A percentile compares a stretch with the other conserved stretches of the same genome.
phyloP scores from a whole-genome alignment of 139 green algal genomes.

The Penium margaritaceum region DNA sequence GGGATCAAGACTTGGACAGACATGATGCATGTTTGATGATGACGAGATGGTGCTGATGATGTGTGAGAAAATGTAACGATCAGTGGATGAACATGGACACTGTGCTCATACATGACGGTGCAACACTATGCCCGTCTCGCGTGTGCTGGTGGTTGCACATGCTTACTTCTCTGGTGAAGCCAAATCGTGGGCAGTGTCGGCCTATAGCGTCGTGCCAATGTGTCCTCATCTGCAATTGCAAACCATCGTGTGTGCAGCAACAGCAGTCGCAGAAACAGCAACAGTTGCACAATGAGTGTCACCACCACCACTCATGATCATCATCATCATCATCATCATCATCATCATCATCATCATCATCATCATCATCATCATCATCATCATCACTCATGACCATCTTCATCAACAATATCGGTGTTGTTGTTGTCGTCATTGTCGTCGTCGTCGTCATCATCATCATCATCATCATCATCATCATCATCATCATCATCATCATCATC shows the following conservation, averaged over 20 bases:
- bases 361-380: neutral
- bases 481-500: neutral
- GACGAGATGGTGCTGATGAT: too few species aligned
- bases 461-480: too few species aligned
- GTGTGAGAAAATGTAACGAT: too few species aligned
- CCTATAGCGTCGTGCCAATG: constrained; percentile 45
- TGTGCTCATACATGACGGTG: too few species aligned
- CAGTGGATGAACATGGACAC: too few species aligned
- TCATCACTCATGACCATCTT: neutral
- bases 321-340: neutral
- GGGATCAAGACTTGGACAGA: too few species aligned
- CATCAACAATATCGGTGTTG: neutral
- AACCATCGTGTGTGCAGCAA: neutral
- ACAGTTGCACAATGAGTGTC: neutral
- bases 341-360: neutral
- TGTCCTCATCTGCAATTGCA: constrained; percentile 26
- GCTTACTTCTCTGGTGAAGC: constrained; percentile 15
- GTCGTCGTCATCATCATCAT: too few species aligned
- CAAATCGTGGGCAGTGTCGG: constrained; percentile 43
- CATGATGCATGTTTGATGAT: too few species aligned
- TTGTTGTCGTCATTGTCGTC: too few species aligned
- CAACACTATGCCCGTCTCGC: too few species aligned
- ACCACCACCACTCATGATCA: neutral
- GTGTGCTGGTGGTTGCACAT: too few species aligned
- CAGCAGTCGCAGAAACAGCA: neutral